Percentiles rank a stretch among this genome's conserved stretches.
Evolutionary conservation across 2,329 filamentous ascomycete species (phyloP).

Genomic region (Ophiostoma ulmi): DNA sequence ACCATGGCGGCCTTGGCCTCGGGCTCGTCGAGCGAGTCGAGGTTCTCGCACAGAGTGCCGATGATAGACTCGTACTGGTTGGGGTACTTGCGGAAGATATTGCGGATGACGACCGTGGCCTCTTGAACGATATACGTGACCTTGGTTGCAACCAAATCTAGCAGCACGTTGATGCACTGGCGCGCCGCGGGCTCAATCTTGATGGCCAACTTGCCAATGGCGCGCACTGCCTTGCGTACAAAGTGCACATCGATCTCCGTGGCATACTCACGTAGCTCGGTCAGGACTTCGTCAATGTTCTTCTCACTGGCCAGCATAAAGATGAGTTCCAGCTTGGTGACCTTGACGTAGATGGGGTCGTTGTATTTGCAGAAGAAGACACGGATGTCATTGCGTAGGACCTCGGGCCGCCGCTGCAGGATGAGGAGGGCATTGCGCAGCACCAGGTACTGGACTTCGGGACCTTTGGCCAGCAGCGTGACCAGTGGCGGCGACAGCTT

Average conservation of each 20-base stretch:
- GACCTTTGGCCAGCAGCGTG: slow-evolving; percentile 88
- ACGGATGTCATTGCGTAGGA: slow-evolving; percentile 90
- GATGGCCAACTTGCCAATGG: slow-evolving; percentile 96
- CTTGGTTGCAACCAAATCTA: slow-evolving; percentile 95
- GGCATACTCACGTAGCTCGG: slow-evolving; percentile 90
- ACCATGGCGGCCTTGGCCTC: slow-evolving; percentile 98
- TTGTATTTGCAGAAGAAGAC: slow-evolving; percentile 99
- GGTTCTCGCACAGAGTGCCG: slow-evolving; percentile 86
- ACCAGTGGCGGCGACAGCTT: slow-evolving; percentile 94
- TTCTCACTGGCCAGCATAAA: slow-evolving; percentile 96
- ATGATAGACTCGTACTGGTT: slow-evolving; percentile 99
- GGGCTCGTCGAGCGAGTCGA: slow-evolving; percentile 93
- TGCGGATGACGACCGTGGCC: slow-evolving; percentile 95
- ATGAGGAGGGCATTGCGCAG: slow-evolving; percentile 91
- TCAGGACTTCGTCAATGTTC: slow-evolving; percentile 92
- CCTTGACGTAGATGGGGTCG: slow-evolving; percentile 98
- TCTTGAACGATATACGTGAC: slow-evolving; percentile 98
- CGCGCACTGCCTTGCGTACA: slow-evolving; percentile 92
- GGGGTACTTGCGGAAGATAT: slow-evolving; percentile 98
- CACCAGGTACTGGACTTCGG: slow-evolving; percentile 96
- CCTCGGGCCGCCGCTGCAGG: slow-evolving; percentile 84
- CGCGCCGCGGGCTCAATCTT: slow-evolving; percentile 94
- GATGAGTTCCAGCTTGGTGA: slow-evolving; percentile 96
- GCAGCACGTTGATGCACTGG: slow-evolving; percentile 84
- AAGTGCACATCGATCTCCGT: slow-evolving; percentile 99